A percentile compares a stretch with the other conserved stretches of the same genome.
Evolutionary conservation across 2,329 filamentous ascomycete species (phyloP).

Genomic region (Ilyonectria sp.): DNA sequence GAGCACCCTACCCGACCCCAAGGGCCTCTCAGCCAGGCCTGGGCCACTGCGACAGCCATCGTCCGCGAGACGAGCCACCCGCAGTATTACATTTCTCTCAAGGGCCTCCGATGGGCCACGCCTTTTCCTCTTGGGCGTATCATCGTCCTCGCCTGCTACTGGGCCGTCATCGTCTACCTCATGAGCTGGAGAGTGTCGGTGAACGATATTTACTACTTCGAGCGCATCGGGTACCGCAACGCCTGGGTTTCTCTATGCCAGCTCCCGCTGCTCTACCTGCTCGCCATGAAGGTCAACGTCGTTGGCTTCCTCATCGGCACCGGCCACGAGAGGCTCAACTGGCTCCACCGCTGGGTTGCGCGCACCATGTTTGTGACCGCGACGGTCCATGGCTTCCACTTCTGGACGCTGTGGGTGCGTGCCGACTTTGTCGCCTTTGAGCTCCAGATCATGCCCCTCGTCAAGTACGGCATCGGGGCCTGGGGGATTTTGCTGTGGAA

Average conservation of each 20-base stretch:
- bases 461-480: slow-evolving; percentile 77
- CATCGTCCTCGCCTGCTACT: slow-evolving; percentile 69
- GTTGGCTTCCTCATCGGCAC: slow-evolving; percentile 74
- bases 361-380: slow-evolving; percentile 78
- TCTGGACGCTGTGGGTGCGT: slow-evolving; percentile 74
- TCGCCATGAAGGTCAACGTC: slow-evolving; percentile 72
- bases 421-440: slow-evolving; percentile 72
- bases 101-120: slow-evolving; percentile 68
- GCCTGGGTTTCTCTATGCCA: slow-evolving; percentile 78
- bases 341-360: slow-evolving; percentile 81
- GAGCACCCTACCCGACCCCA: slow-evolving; percentile 68
- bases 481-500: slow-evolving; percentile 79
- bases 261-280: slow-evolving; percentile 74
- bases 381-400: slow-evolving; percentile 79
- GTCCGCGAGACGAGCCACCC: slow-evolving; percentile 70
- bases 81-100: slow-evolving; percentile 64
- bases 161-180: slow-evolving; percentile 72
- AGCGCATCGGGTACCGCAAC: slow-evolving; percentile 77
- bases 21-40: slow-evolving; percentile 62
- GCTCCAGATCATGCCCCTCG: slow-evolving; percentile 73
- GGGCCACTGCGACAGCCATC: slow-evolving; percentile 73
- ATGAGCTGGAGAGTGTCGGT: slow-evolving; percentile 65
- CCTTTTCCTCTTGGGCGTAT: slow-evolving; percentile 72
- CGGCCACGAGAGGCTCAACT: slow-evolving; percentile 79
- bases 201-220: slow-evolving; percentile 71